phyloP scores from a whole-genome alignment of 805 yeast species.

The Monosporozyma aerobia region DNA sequence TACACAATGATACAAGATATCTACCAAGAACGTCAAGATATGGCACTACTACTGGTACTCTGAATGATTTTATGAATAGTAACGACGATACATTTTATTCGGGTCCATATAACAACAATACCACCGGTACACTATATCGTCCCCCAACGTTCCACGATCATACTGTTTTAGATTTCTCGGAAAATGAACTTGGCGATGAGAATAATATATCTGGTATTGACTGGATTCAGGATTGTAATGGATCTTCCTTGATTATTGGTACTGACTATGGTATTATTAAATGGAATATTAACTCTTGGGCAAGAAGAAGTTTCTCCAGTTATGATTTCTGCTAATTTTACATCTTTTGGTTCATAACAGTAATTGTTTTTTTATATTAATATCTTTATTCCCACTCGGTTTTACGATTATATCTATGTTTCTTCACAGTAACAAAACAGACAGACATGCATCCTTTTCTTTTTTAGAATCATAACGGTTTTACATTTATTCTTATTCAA shows the following conservation, averaged over 20 bases:
- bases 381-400: not conserved
- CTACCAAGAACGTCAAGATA: not conserved
- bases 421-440: not conserved
- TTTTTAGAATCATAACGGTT: not conserved
- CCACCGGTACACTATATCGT: not conserved
- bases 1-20: not conserved
- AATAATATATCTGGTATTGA: constrained; percentile 55
- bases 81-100: not conserved
- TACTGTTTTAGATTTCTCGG: constrained; percentile 7
- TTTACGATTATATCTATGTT: not conserved
- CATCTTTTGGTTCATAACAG: not conserved
- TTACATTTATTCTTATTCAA: not conserved
- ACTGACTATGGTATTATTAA: constrained; percentile 56
- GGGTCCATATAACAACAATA: not conserved
- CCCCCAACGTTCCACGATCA: not conserved
- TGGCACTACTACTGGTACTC: not conserved
- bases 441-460: not conserved
- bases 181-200: constrained; percentile 25
- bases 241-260: constrained; percentile 50
- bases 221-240: constrained; percentile 42
- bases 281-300: constrained; percentile 63
- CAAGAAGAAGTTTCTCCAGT: constrained; percentile 52
- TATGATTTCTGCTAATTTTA: constrained; percentile 35
- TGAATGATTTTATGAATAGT: not conserved
- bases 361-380: not conserved